Conservation (phyloP, 108 stramenopile species). For the Nitzschia palea region DNA sequence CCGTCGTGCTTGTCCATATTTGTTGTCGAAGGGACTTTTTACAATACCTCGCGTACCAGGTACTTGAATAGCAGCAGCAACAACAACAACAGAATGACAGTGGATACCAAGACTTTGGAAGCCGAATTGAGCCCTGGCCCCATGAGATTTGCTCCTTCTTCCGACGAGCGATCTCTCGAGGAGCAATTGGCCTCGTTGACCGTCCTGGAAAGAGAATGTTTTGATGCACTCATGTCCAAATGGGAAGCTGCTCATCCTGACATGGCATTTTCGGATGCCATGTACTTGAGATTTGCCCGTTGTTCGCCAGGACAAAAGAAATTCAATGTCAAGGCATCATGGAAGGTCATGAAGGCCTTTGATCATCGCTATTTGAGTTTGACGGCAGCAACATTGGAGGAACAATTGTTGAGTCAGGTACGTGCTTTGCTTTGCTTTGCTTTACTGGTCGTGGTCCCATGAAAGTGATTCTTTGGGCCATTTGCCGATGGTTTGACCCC, state of each 20-base stretch:
- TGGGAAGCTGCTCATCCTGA: conserved; percentile 21
- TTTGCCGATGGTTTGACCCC: no score
- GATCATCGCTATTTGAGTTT: conserved; percentile 34
- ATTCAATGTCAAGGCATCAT: conserved; percentile 29
- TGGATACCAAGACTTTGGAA: not conserved
- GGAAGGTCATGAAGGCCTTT: conserved; percentile 50
- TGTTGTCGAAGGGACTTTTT: no score
- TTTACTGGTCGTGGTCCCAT: no score
- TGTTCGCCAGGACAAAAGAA: conserved; percentile 44
- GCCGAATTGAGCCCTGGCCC: conserved; percentile 26
- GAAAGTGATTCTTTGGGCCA: no score
- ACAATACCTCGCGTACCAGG: not conserved
- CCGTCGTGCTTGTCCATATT: no score
- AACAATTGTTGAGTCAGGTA: conserved; percentile 26
- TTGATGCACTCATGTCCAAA: conserved; percentile 27
- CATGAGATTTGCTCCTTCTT: conserved; percentile 31
- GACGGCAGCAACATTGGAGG: conserved; percentile 21
- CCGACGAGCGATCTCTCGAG: conserved; percentile 30
- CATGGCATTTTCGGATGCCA: conserved; percentile 25
- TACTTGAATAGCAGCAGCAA: not conserved
- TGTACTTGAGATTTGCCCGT: conserved; percentile 49
- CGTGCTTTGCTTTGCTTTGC: no score
- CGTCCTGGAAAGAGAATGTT: conserved; percentile 30
- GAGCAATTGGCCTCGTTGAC: conserved; percentile 38
- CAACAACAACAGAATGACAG: conserved; percentile 6